A percentile compares a stretch with the other conserved stretches of the same genome.
Conservation (phyloP, 2,329 filamentous ascomycete species). For the Hortaea werneckii region DNA sequence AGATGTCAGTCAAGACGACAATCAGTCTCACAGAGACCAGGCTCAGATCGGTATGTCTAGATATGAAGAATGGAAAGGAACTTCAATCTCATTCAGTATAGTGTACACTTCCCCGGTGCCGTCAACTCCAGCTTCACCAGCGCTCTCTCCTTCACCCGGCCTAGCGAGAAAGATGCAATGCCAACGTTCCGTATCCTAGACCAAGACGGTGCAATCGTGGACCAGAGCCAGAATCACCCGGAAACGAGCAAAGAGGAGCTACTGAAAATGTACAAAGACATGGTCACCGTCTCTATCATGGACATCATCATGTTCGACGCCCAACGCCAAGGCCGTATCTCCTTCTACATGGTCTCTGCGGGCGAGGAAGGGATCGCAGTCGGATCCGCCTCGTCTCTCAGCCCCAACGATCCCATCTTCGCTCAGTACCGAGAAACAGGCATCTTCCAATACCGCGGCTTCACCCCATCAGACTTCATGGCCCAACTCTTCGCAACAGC, state of each 20-base stretch:
- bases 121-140: constrained; percentile 88
- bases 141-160: constrained; percentile 64
- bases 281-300: constrained; percentile 70
- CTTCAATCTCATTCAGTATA: constrained; percentile 16
- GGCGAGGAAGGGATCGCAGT: constrained; percentile 92
- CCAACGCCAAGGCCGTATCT: constrained; percentile 83
- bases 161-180: constrained; percentile 63
- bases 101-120: constrained; percentile 76
- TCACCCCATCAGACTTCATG: constrained; percentile 84
- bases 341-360: constrained; percentile 94
- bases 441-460: constrained; percentile 81
- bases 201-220: constrained; percentile 75
- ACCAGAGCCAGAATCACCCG: constrained; percentile 55
- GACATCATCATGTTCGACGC: constrained; percentile 97
- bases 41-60: constrained; percentile 46
- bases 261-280: constrained; percentile 51
- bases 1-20: constrained; percentile 36
- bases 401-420: constrained; percentile 81
- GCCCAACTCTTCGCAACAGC: constrained; percentile 83
- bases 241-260: constrained; percentile 56
- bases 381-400: constrained; percentile 73
- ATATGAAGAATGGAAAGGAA: background rate
- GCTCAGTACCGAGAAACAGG: constrained; percentile 92
- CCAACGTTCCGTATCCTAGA: constrained; percentile 88
- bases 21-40: constrained; percentile 48